Evolutionary conservation across 2,329 filamentous ascomycete genomes (phyloP).

Genomic region (Xylariaceae sp.): DNA sequence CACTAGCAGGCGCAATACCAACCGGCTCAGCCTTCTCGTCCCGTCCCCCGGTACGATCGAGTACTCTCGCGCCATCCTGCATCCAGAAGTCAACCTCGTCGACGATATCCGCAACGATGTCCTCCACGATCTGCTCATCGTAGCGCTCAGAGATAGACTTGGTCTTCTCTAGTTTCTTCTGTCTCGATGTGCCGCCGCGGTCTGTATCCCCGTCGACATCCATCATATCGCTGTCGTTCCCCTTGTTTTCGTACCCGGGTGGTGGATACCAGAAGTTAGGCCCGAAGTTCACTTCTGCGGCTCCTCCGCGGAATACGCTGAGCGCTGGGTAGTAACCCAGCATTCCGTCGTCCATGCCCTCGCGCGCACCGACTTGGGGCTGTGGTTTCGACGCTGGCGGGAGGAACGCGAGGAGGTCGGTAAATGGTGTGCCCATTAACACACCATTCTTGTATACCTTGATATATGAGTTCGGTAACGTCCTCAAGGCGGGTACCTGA

Average conservation of each 20-base stretch:
- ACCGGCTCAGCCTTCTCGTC: slow-evolving; percentile 42
- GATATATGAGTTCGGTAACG: slow-evolving; percentile 80
- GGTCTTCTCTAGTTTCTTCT: slow-evolving; percentile 32
- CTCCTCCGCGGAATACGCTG: slow-evolving; percentile 85
- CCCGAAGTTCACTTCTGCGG: slow-evolving; percentile 91
- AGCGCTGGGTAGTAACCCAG: slow-evolving; percentile 94
- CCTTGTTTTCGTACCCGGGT: slow-evolving; percentile 8
- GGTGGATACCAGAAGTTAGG: slow-evolving; percentile 90
- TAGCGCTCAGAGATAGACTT: slow-evolving; percentile 74
- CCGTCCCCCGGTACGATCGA: slow-evolving; percentile 41
- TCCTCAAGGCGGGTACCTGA: slow-evolving; percentile 69
- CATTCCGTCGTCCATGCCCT: slow-evolving; percentile 90
- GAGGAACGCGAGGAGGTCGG: slow-evolving; percentile 82
- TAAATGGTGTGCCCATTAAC: slow-evolving; percentile 81
- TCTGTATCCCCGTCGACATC: slow-evolving; percentile 32
- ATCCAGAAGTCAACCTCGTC: slow-evolving; percentile 92
- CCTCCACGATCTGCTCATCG: slow-evolving; percentile 90
- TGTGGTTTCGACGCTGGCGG: slow-evolving; percentile 80
- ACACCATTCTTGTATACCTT: slow-evolving; percentile 91
- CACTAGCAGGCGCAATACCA: slow-evolving; percentile 42
- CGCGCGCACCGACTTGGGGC: slow-evolving; percentile 68
- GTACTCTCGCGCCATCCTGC: slow-evolving; percentile 57
- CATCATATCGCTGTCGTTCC: slow-evolving; percentile 47
- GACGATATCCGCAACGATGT: slow-evolving; percentile 86
- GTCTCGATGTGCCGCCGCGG: slow-evolving; percentile 8